Evolutionary conservation across 1,139 yeast species (phyloP).

Genomic region (Geotrichum cucujoidarum): DNA sequence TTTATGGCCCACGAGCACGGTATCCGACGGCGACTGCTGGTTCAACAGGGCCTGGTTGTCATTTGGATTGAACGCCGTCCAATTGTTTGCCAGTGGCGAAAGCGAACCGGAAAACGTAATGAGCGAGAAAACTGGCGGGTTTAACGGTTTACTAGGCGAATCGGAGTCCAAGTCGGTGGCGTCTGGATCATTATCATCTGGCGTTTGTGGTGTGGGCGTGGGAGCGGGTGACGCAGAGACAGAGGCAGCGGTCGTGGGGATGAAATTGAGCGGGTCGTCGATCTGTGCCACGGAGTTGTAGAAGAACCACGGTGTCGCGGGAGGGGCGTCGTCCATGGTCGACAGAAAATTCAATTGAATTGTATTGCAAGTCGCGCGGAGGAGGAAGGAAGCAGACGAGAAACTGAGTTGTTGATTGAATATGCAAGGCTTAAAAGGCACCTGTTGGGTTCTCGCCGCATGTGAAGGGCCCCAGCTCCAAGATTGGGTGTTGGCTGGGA

Average conservation of each 20-base stretch:
- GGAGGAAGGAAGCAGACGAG: too few species aligned
- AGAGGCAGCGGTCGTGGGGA: conserved; percentile 22
- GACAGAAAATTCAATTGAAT: too few species aligned
- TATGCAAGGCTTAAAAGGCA: too few species aligned
- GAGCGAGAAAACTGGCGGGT: conserved; percentile 22
- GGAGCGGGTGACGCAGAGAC: conserved; percentile 13
- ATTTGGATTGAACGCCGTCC: conserved; percentile 40
- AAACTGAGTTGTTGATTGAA: too few species aligned
- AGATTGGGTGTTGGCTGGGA: too few species aligned
- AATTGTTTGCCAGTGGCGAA: conserved; percentile 28
- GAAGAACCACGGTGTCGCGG: conserved; percentile 35
- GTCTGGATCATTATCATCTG: background rate
- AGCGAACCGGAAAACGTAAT: conserved; percentile 29
- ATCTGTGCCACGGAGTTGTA: conserved; percentile 37
- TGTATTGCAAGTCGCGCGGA: too few species aligned
- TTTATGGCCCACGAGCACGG: conserved; percentile 37
- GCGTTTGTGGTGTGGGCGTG: conserved; percentile 4
- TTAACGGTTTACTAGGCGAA: conserved; percentile 11
- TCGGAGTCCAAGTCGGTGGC: background rate
- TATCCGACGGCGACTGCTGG: background rate
- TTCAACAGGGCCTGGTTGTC: conserved; percentile 28
- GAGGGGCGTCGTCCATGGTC: background rate
- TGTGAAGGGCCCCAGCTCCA: too few species aligned
- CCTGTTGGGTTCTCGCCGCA: too few species aligned
- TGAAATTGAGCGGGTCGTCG: conserved; percentile 35